A percentile compares a stretch with the other conserved stretches of the same genome.
Conservation (phyloP, 306 rosid species). For the Purshia tridentata region DNA sequence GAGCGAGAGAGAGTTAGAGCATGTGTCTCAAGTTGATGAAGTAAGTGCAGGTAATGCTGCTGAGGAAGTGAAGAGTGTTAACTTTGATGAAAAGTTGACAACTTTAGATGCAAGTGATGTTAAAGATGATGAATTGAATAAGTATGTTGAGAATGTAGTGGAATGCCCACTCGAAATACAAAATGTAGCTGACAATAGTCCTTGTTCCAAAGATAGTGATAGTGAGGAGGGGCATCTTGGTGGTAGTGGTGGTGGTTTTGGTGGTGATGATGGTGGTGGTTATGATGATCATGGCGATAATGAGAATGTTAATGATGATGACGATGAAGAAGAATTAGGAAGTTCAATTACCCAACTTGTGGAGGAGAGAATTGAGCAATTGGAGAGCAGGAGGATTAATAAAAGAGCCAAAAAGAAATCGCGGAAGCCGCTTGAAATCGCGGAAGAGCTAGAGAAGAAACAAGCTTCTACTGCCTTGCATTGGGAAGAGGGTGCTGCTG, state of each 20-base stretch:
- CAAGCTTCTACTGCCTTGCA: constrained; percentile 89
- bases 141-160: constrained; percentile 23
- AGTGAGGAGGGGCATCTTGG: constrained; percentile 36
- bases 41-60: constrained; percentile 24
- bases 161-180: constrained; percentile 32
- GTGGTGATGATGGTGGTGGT: constrained; percentile 41
- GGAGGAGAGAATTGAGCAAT: constrained; percentile 61
- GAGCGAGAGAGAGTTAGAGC: constrained; percentile 32
- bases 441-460: constrained; percentile 87
- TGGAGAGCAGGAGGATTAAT: constrained; percentile 49
- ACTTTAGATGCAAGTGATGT: constrained; percentile 15
- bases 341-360: constrained; percentile 41
- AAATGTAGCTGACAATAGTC: constrained; percentile 23
- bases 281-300: constrained; percentile 24
- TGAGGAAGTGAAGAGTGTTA: constrained; percentile 35
- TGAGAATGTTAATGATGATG: constrained; percentile 34
- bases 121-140: constrained; percentile 23
- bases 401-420: constrained; percentile 47
- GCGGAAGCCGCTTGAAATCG: constrained; percentile 70
- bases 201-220: constrained; percentile 29
- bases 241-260: constrained; percentile 35
- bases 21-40: constrained; percentile 28
- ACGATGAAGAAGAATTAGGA: constrained; percentile 43
- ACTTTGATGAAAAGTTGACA: constrained; percentile 29
- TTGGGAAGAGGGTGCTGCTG: constrained; percentile 97